These are phyloP conservation scores for Tuber indicum DNA, from an alignment of 495 filamentous ascomycete genomes.

Conservation along the genomic window DNA sequence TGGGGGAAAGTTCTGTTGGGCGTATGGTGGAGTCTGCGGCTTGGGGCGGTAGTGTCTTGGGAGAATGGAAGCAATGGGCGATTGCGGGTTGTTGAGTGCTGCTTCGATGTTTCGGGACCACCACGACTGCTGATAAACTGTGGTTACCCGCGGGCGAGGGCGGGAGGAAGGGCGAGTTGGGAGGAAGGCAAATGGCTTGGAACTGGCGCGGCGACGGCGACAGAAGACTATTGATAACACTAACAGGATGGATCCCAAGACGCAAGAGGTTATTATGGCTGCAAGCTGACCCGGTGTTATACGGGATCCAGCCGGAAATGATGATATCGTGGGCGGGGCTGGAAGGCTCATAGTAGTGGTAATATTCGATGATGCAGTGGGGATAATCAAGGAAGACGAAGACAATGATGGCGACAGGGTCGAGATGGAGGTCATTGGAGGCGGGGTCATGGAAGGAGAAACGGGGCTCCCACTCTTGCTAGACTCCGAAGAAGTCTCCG, in stretches of 20 bases:
- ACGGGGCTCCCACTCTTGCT: neutral
- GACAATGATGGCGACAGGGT: constrained; percentile 13
- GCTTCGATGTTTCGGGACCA: constrained; percentile 1
- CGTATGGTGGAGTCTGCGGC: constrained; percentile 15
- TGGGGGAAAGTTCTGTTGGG: constrained; percentile 6
- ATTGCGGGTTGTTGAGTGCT: constrained; percentile 20
- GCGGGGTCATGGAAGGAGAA: constrained; percentile 11
- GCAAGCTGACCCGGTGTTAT: constrained; percentile 23
- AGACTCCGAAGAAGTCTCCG: neutral
- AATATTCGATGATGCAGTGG: constrained; percentile 1
- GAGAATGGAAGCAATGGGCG: constrained; percentile 13
- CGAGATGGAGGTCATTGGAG: constrained; percentile 13
- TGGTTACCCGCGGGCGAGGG: neutral
- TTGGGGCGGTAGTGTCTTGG: constrained; percentile 13
- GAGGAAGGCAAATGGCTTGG: constrained; percentile 26
- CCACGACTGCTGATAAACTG: neutral
- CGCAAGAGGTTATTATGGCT: constrained; percentile 18
- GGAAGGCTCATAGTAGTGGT: neutral
- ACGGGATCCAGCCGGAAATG: neutral
- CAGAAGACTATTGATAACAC: constrained; percentile 26
- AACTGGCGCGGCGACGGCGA: constrained; percentile 18
- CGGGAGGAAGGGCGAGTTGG: neutral
- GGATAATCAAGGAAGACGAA: constrained; percentile 13
- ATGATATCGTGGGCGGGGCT: neutral
- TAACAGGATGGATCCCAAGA: constrained; percentile 15